Conservation (phyloP, 352 stramenopile species). For the Globisporangium ultimum region DNA sequence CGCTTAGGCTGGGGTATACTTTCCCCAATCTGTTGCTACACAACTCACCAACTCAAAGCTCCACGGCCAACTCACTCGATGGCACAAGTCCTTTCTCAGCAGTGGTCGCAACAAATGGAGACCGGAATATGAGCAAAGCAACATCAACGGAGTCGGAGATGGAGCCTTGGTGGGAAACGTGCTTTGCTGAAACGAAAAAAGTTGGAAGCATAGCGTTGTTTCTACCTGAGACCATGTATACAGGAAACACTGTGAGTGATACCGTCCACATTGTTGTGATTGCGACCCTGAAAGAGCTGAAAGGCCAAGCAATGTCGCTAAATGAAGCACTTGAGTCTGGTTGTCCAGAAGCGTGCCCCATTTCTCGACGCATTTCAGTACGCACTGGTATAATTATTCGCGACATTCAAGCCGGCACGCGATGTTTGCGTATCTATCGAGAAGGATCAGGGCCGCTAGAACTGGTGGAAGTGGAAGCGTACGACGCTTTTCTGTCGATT, state of each 20-base stretch:
- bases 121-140: slow-evolving; percentile 10
- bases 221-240: slow-evolving; percentile 26
- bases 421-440: slow-evolving; percentile 51
- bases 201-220: slow-evolving; percentile 58
- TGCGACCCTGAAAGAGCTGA: slow-evolving; percentile 27
- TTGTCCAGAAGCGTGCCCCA: slow-evolving; percentile 44
- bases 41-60: slow-evolving; percentile 33
- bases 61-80: slow-evolving; percentile 15
- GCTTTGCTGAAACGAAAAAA: slow-evolving; percentile 28
- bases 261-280: slow-evolving; percentile 29
- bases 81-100: slow-evolving; percentile 14
- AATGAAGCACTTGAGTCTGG: slow-evolving; percentile 24
- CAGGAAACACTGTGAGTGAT: not conserved
- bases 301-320: slow-evolving; percentile 9
- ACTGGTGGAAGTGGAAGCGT: slow-evolving; percentile 57
- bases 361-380: slow-evolving; percentile 20
- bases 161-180: slow-evolving; percentile 59
- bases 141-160: slow-evolving; percentile 28
- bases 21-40: slow-evolving; percentile 43
- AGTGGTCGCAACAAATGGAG: slow-evolving; percentile 25
- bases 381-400: slow-evolving; percentile 43
- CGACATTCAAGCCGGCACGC: slow-evolving; percentile 37
- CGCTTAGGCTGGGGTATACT: slow-evolving; percentile 34
- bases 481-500: slow-evolving; percentile 38
- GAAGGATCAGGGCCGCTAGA: slow-evolving; percentile 28